Evolutionary conservation across 1,284 basidiomycete genomes (phyloP).

Genomic region (Pseudozyma thailandica): DNA sequence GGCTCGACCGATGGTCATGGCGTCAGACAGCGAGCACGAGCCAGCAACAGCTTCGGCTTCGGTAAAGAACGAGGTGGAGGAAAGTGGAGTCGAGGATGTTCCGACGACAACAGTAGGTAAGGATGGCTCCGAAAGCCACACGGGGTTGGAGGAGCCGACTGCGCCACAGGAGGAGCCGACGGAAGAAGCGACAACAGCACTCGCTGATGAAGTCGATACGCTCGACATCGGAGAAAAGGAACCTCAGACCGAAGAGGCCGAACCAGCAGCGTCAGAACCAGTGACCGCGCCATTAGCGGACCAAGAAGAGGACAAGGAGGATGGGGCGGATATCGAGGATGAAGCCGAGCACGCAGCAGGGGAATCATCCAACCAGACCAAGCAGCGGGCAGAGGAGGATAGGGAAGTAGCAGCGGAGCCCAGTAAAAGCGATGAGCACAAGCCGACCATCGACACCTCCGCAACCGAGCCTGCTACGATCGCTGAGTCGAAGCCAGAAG

Average conservation of each 20-base stretch:
- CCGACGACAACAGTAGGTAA: no score
- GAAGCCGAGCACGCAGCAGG: background rate
- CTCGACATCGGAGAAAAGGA: background rate
- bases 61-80: background rate
- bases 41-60: background rate
- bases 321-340: background rate
- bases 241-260: background rate
- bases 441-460: background rate
- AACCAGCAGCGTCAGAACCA: background rate
- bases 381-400: background rate
- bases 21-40: conserved; percentile 8
- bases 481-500: background rate
- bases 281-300: background rate
- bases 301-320: background rate
- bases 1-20: conserved; percentile 7
- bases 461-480: background rate
- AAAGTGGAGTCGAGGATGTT: background rate
- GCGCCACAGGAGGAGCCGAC: background rate
- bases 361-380: background rate
- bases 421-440: background rate
- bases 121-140: background rate
- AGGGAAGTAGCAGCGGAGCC: background rate
- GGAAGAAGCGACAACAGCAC: background rate
- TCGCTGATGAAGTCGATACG: background rate
- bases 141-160: background rate